Percentiles rank a stretch among this genome's conserved stretches.
phyloP scores from a whole-genome alignment of 176 grass and related monocot genomes.

The Melocanna baccifera region DNA sequence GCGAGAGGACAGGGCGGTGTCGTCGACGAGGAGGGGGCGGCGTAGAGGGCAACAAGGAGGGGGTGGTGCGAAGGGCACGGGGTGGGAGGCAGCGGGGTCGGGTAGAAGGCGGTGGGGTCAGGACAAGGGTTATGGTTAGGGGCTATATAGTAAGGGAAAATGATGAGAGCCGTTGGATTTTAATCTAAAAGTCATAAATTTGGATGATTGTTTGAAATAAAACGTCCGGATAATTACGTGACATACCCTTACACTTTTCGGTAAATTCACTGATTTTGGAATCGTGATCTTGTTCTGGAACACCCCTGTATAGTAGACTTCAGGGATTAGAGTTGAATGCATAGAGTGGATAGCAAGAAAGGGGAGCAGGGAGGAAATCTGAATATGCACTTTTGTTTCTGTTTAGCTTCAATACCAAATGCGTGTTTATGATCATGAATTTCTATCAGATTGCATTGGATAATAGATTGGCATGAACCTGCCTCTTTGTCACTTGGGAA shows the following conservation, averaged over 20 bases:
- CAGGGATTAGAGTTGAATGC: neutral
- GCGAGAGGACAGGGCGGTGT: too few relatives aligned
- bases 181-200: too few relatives aligned
- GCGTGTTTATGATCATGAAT: neutral
- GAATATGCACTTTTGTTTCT: neutral
- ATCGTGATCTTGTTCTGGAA: neutral
- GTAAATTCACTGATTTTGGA: neutral
- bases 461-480: neutral
- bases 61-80: too few relatives aligned
- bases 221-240: too few relatives aligned
- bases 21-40: too few relatives aligned
- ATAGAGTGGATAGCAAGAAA: neutral
- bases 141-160: too few relatives aligned
- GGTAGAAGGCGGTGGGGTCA: too few relatives aligned
- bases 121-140: too few relatives aligned
- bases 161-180: too few relatives aligned
- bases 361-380: neutral
- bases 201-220: too few relatives aligned
- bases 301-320: neutral
- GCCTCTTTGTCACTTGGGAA: neutral
- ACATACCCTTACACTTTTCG: neutral
- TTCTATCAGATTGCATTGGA: neutral
- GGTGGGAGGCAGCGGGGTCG: too few relatives aligned
- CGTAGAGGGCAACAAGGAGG: too few relatives aligned
- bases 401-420: neutral